Percentiles rank a stretch among this genome's conserved stretches.
Evolutionary conservation across 2,329 filamentous ascomycete species (phyloP).

Genomic region (Thelonectria discophora): DNA sequence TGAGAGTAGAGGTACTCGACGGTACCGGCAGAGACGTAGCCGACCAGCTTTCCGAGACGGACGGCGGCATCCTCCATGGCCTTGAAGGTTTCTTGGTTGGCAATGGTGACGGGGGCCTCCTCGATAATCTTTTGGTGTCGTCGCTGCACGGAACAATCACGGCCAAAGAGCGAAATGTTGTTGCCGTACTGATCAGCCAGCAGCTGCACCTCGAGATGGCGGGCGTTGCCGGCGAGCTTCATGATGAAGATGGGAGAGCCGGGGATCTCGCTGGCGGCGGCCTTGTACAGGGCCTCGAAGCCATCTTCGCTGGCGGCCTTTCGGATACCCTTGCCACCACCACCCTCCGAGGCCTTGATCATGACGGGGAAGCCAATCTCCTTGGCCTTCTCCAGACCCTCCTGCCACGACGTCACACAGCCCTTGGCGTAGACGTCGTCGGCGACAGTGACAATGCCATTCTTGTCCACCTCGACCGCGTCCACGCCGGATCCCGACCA

Average conservation of each 20-base stretch:
- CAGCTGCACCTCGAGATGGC: constrained; percentile 96
- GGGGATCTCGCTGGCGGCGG: constrained; percentile 95
- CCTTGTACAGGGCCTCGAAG: constrained; percentile 90
- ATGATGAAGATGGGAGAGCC: constrained; percentile 99
- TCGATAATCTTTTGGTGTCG: constrained; percentile 99
- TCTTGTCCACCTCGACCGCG: constrained; percentile 77
- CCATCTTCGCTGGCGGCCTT: constrained; percentile 88
- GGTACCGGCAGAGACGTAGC: constrained; percentile 98
- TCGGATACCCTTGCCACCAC: constrained; percentile 98
- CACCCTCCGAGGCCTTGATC: constrained; percentile 99
- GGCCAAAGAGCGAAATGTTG: constrained; percentile 98
- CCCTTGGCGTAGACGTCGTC: constrained; percentile 89
- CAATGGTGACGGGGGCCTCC: constrained; percentile 97
- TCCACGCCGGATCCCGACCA: constrained; percentile 97
- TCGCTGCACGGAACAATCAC: constrained; percentile 98
- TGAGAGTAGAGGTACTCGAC: constrained; percentile 99
- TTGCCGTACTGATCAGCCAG: constrained; percentile 99
- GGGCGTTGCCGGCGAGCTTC: constrained; percentile 96
- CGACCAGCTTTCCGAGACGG: constrained; percentile 90
- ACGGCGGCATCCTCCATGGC: constrained; percentile 98
- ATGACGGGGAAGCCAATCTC: constrained; percentile 98
- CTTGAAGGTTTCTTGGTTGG: constrained; percentile 87
- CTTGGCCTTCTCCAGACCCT: constrained; percentile 86
- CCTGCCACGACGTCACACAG: constrained; percentile 88
- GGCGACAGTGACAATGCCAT: constrained; percentile 91